Base-by-base conservation (phyloP, 208 protist species). In the Phytomonas sp. region DNA sequence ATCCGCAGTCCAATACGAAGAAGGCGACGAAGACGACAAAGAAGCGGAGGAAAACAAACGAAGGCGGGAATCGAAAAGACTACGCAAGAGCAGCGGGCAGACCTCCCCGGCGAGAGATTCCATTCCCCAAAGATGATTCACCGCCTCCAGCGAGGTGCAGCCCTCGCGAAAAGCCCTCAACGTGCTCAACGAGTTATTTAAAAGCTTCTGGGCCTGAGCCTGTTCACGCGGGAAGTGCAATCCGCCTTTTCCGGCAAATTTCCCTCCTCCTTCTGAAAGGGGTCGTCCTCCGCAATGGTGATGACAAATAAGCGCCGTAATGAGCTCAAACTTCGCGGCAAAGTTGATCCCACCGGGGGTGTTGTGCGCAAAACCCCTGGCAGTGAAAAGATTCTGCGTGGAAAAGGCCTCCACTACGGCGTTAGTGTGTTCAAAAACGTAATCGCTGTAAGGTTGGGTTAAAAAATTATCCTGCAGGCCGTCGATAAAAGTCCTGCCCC, bases 391-490 rank as follows among this genome's bases (percentile, higher is more conserved):
- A 70, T 94, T 84, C 52, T 93, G 89, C 56, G 56, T 66, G 8
- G 85, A 73, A 71, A 95, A 85, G 36, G 66, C 69, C 12, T 72
- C 80, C 11, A 84, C 80, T 14, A 78, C 78, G 34, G 67, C 70
- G 63, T 34, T 61, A 29, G 90, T 93, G 49, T 71, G 75, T 1
- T 42, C 26, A 10, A 93, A 81, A 32, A 74, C 79, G 81, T 91
- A 92, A 73, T 95, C 90, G 12, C 76, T 75, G 72, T 92, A 92
- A 16, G 75, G 64, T 0, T 76, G 80, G 33, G 76, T 63, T n/a
- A 84, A 68, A 70, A 93, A 95, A 72, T 85, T 83, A 65, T 93
- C 87, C 63, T 86, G 81, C 34, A 95, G 73, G 7, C 87, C 90
- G 30, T 93, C 84, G n/a, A 93, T 63, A 19, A 94, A 60, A 4